Conservation (phyloP, 345 rosid species). For the Isatis tinctoria region DNA sequence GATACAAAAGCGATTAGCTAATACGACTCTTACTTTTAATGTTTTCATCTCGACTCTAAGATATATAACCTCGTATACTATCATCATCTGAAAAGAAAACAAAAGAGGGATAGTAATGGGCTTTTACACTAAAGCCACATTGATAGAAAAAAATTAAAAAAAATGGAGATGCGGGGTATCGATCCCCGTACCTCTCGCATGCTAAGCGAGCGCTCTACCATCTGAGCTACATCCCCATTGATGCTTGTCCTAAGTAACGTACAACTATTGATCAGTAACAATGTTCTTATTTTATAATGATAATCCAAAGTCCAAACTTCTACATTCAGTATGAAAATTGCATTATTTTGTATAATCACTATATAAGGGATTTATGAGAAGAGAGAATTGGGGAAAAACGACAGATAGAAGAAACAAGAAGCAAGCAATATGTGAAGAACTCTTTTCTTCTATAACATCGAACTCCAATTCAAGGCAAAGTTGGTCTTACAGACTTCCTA, state of each 20-base stretch:
- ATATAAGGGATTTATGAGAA: neutral
- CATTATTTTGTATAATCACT: neutral
- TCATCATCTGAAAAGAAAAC: neutral
- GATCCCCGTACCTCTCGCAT: slow-evolving; percentile 88
- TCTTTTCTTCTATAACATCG: neutral
- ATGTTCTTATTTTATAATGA: no score
- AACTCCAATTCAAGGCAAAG: slow-evolving; percentile 17
- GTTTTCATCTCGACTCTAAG: no score
- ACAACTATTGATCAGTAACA: no score
- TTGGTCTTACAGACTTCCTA: slow-evolving; percentile 47
- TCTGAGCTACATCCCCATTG: slow-evolving; percentile 81
- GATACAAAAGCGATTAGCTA: no score
- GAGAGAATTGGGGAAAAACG: neutral
- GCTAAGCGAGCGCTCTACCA: slow-evolving; percentile 96
- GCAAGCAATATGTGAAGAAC: neutral
- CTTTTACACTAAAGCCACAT: neutral
- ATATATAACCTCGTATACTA: no score
- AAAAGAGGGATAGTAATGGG: neutral
- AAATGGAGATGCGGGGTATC: slow-evolving; percentile 80
- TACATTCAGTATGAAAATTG: neutral
- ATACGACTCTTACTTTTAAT: no score
- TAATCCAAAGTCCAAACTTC: no score
- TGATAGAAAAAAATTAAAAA: no score
- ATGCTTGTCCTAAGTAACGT: no score
- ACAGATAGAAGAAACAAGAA: neutral